Percentiles rank a stretch among this genome's conserved stretches.
phyloP scores from a whole-genome alignment of 495 filamentous ascomycete genomes.

The Penicillium lagena region DNA sequence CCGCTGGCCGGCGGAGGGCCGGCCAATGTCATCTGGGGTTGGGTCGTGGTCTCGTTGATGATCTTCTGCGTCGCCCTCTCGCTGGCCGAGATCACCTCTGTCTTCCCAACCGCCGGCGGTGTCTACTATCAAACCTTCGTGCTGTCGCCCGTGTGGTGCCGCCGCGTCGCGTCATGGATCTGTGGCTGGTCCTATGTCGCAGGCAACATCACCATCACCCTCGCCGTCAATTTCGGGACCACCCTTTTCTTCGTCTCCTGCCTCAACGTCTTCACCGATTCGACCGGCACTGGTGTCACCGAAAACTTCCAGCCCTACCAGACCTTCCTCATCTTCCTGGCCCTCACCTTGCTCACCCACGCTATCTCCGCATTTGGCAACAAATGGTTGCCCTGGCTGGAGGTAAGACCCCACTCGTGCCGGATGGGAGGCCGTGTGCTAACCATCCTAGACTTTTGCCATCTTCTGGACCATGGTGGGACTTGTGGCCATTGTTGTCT shows the following conservation, averaged over 20 bases:
- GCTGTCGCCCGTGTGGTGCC: slow-evolving; percentile 41
- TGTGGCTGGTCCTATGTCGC: slow-evolving; percentile 66
- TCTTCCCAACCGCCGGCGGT: slow-evolving; percentile 57
- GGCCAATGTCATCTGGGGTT: slow-evolving; percentile 57
- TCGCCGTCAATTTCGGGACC: slow-evolving; percentile 30
- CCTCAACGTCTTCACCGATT: slow-evolving; percentile 28
- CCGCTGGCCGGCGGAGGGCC: slow-evolving; percentile 54
- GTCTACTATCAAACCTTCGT: slow-evolving; percentile 69
- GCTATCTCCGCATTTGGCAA: slow-evolving; percentile 19
- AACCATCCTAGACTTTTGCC: slow-evolving; percentile 44
- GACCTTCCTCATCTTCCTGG: slow-evolving; percentile 53
- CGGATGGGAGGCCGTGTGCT: too few relatives aligned
- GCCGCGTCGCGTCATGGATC: slow-evolving; percentile 53
- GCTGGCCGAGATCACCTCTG: slow-evolving; percentile 63
- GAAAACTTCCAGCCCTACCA: slow-evolving; percentile 27
- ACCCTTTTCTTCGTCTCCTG: slow-evolving; percentile 16
- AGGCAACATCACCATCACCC: slow-evolving; percentile 52
- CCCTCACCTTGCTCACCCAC: slow-evolving; percentile 42
- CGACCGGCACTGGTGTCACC: slow-evolving; percentile 24
- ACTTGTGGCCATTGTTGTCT: slow-evolving; percentile 49
- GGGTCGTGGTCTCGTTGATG: slow-evolving; percentile 56
- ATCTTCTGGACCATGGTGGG: slow-evolving; percentile 55
- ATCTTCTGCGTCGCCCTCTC: slow-evolving; percentile 61
- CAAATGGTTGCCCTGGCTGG: slow-evolving; percentile 29
- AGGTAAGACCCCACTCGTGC: slow-evolving; percentile 18